phyloP scores from a whole-genome alignment of 176 grass and related monocot genomes.

The Ananas comosus region DNA sequence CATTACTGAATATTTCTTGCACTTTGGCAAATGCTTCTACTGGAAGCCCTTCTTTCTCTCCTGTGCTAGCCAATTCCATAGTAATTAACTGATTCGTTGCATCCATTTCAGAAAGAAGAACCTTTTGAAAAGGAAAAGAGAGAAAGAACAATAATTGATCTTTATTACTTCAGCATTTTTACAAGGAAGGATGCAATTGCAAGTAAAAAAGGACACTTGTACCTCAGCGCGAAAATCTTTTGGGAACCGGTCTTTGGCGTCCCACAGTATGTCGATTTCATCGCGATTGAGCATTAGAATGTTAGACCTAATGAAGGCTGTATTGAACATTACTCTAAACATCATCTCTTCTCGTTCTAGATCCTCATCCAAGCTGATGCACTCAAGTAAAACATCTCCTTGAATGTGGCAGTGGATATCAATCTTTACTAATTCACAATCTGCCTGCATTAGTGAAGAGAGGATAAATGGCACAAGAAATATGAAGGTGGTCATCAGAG shows the following conservation, averaged over 20 bases:
- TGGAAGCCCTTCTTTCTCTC: conserved; percentile 86
- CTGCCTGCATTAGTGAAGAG: conserved; percentile 41
- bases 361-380: conserved; percentile 75
- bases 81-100: conserved; percentile 38
- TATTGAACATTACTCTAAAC: conserved; percentile 98
- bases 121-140: conserved; percentile 32
- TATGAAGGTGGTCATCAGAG: background rate
- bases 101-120: conserved; percentile 92
- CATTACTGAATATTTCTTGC: conserved; percentile 86
- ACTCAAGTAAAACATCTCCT: conserved; percentile 95
- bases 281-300: conserved; percentile 96
- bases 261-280: conserved; percentile 88
- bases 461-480: background rate
- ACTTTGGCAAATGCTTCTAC: conserved; percentile 93
- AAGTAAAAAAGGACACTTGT: conserved; percentile 9
- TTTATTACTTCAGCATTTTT: conserved; percentile 1
- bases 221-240: conserved; percentile 93
- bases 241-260: conserved; percentile 82
- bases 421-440: conserved; percentile 91
- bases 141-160: conserved; percentile 18
- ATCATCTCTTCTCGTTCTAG: conserved; percentile 81
- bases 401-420: conserved; percentile 97
- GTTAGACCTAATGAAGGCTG: conserved; percentile 91
- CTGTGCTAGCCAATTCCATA: conserved; percentile 42
- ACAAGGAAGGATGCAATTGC: background rate